Base-by-base conservation (phyloP, 2,329 filamentous ascomycete genomes). In the Fusarium veterinarium region DNA sequence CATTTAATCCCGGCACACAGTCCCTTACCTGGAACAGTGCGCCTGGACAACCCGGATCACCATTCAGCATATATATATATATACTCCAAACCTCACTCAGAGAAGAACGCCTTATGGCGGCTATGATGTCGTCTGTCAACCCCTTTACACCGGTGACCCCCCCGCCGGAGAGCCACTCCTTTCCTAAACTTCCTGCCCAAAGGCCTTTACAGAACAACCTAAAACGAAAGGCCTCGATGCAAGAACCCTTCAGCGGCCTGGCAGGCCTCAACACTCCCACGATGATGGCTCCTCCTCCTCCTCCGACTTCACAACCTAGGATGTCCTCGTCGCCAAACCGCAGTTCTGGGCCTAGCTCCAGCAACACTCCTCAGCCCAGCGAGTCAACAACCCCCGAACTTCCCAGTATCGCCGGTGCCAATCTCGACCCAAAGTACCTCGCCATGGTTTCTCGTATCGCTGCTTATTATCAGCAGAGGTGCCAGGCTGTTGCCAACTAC, bases 381-480 rank as follows among this genome's bases (percentile, higher is more conserved):
- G 73, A 74, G 28, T 41, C 76, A n/a, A 70, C 76, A 49, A 72
- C 73, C n/a, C 65, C 73, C 23, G 69, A 77, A 35, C 66, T 69
- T 38, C 55, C 73, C 58, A 76, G 61, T 63, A 71, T 76, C 16
- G 65, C 71, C 23, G 74, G 75, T 51, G 69, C 75, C 31, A 78
- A 77, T 61, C 75, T 81, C 56, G 84, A 86, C 62, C 83, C 84
- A 8, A 82, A 81, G 65, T 83, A 85, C 66, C 73, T 85, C 25
- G 82, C 83, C 72, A 84, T 85, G 82, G 84, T 83, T 35, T 84
- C 84, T 17, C 83, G 84, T 60, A 86, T 86, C 59, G 84, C 85
- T 17, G 80, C 81, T 59, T 86, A 85, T 77, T 86, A 86, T 71
- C 84, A 86, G 72, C 85, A 86, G 75, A 81, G 85, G 23, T 85